Base-by-base conservation (phyloP, 495 filamentous ascomycete genomes). In the Penicillium maclennaniae region DNA sequence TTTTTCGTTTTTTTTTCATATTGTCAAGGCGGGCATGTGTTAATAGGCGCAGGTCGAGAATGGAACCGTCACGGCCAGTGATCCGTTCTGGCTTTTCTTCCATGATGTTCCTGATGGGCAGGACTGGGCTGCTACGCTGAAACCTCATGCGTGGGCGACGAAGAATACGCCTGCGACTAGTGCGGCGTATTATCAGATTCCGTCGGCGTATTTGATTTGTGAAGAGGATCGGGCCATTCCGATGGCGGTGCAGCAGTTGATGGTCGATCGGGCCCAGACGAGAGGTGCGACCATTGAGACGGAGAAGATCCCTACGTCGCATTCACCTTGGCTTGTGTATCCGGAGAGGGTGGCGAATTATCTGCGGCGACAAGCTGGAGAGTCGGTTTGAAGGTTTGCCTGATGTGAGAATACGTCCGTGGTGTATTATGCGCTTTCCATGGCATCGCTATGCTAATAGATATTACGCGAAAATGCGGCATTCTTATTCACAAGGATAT, bases 221-320 rank as follows among this genome's bases (percentile, higher is more conserved):
- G 65, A 68, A 34, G 37, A 72, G 1, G 74, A 78, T 34, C 55
- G 63, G 1, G 66, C 69, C 3, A 68, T 70, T 31, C 73, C 73
- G 1, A 31, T 67, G 4, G 57, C 59, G 21, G 66, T 70, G 34
- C 74, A 75, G 62, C 67, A 74, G 42, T 43, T 62, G 38, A 63
- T 78, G 63, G 61, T 74, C 7, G 65, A 76, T 36, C 63, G 62
- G 17, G 68, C 64, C 3, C 55, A 56, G 31, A 42, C 45, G 3
- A 61, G 59, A 42, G 69, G 69, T 7, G 69, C 62, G 6, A 12
- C 49, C 21, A 65, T 72, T 17, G 55, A 54, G 20, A 68, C 63
- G 3, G 66, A 72, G 51, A 69, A 48, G 41, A 59, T 72, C 16
- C 49, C 55, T 17, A 61, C 69, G 16, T 61, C 51, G 1, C 66